Evolutionary conservation across 192 early-diverging fungal genomes (phyloP), one percentile per base, ranked within the genome.

Genomic region (Gonapodya prolifera): DNA sequence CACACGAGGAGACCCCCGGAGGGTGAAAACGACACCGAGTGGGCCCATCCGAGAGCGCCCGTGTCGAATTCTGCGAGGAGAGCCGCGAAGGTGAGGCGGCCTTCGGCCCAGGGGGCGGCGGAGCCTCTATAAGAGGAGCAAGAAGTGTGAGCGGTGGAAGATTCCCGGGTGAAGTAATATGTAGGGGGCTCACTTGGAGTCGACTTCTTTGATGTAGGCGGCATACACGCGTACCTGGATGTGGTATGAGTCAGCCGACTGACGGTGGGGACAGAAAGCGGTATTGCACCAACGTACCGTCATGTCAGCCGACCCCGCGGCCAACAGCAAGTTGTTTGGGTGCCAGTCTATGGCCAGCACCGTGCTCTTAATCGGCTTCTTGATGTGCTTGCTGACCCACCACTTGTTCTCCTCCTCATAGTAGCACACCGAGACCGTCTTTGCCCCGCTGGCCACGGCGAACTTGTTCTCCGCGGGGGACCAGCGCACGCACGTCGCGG

Each of bases 401-500:
- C 95, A 99, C 82, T 99, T 91, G 81, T 95, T 93, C 77, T 94
- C 95, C 80, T 93, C 91, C 79, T 95, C 96, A 86, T 95, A 98
- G 81, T 97, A 97, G 81, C 96, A 96, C 75, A 99, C 87, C 0
- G 94, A 88, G 77, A 99, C 94, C 80, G 91, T 89, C 34, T 94
- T 89, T 75, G 96, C 90, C 70, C 97, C 97, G 35, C 92, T 94
- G 33, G 92, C 96, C 1, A 96, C 96, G 0, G 97, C 97, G 89
- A 99, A 99, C 89, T 99, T 99, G 87, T 96, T 90, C 84, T 97
- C 96, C 70, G 85, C 86, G 33, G 97, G 97, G 29, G 92, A 94
- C 97, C 97, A 99, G 75, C 89, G 86, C 2, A 93, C 95, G 84
- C 87, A 92, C 1, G 96, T 98, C 2, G 97, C 97, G 34, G 96